Conservation (phyloP, 306 rosid genomes). For the Rosa persica region DNA sequence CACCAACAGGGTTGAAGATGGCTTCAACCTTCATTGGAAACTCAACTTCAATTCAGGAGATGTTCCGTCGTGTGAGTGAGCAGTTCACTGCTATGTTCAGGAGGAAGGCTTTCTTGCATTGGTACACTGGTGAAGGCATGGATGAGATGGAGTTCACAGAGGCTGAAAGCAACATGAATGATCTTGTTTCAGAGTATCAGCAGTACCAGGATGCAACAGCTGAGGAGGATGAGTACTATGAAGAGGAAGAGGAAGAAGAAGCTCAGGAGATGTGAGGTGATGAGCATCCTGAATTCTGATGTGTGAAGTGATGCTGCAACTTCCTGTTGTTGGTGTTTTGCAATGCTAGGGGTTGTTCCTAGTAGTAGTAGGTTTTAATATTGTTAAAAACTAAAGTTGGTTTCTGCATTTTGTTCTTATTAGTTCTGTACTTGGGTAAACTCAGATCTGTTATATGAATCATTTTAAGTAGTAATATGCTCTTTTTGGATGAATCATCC, state of each 20-base stretch:
- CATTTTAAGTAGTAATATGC: background rate
- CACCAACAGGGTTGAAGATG: constrained; percentile 77
- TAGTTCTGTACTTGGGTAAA: constrained; percentile 20
- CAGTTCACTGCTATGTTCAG: constrained; percentile 78
- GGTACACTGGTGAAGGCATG: constrained; percentile 81
- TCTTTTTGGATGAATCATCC: background rate
- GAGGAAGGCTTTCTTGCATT: constrained; percentile 74
- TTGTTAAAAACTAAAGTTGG: constrained; percentile 13
- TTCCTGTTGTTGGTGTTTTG: constrained; percentile 54
- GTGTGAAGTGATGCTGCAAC: constrained; percentile 41
- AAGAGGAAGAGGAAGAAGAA: constrained; percentile 54
- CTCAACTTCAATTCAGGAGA: constrained; percentile 66
- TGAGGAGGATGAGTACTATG: constrained; percentile 68
- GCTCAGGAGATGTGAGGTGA: constrained; percentile 28
- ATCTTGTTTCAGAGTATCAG: constrained; percentile 71
- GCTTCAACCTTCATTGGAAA: constrained; percentile 75
- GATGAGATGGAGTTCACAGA: constrained; percentile 78
- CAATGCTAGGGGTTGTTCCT: constrained; percentile 23
- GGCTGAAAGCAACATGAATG: constrained; percentile 81
- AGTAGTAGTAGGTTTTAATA: constrained; percentile 23
- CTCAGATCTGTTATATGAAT: background rate
- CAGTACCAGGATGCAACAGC: constrained; percentile 85
- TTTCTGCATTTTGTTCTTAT: constrained; percentile 21
- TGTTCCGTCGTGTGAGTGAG: constrained; percentile 70
- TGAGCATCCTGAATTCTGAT: constrained; percentile 5